Base-by-base conservation (phyloP, 1,284 basidiomycete species). In the Gymnopus androsaceus region DNA sequence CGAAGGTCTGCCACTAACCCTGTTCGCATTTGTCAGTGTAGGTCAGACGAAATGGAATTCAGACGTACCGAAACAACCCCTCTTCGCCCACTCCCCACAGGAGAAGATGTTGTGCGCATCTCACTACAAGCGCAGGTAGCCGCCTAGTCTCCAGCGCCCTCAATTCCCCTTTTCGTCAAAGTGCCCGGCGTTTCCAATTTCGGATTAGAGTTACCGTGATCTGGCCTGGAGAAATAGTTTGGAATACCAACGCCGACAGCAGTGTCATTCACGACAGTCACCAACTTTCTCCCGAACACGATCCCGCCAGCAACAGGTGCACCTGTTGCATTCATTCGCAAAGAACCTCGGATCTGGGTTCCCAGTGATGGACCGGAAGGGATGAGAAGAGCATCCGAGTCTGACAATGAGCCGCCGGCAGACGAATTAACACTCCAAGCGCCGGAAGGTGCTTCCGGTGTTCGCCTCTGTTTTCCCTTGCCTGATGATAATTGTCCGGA, bases 31-130 rank as follows among this genome's bases (percentile, higher is more conserved):
- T 58, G 42, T 57, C 28, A 59, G 49, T 17, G 48, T 45, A 6
- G 15, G 14, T n/a, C 21, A 38, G 21, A 38, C 4, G 15, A 0
- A 37, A 28, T 21, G 6, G 50, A 31, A 17, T 4, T 33, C 27
- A 37, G 21, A 72, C 83, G 59, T 63, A 90, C 88, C 89, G 82
- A 67, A 92, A 92, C 45, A 92, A 71, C 3, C 92, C 92, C 69
- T 94, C 91, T 69, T 94, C 92, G 65, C 89, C 82, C 14, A 90
- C 69, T 45, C 91, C 92, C 88, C 90, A 92, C 25, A 80, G 74
- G 64, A 89, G 71, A 57, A 94, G 69, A 73, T 94, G 92, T 66
- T 93, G 87, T 4, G 88, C 82, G 69, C 90, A 93, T 52, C 92
- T 75, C 46, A 87, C 82, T 21, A 90, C 85, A 40, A 94, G 72